phyloP scores from a whole-genome alignment of 169 alveolate species.

The Eimeria falciformis region DNA sequence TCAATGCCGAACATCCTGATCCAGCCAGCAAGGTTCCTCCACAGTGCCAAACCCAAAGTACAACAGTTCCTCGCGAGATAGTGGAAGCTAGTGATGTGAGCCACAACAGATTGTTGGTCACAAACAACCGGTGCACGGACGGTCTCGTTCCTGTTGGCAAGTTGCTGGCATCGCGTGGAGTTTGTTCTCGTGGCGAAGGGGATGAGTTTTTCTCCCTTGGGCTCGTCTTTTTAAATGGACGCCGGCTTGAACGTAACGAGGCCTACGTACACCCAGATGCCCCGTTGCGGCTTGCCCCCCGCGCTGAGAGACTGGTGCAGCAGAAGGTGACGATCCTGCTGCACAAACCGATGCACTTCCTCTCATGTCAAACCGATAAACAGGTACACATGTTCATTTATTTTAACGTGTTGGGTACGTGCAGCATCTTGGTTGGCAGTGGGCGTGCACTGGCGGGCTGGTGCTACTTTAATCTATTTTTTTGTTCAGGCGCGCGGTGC shows the following conservation, averaged over 20 bases:
- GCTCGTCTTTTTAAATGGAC: not conserved
- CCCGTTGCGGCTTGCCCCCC: constrained; percentile 62
- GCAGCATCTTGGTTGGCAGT: not conserved
- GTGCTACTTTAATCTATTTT: too few species aligned
- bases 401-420: not conserved
- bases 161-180: not conserved
- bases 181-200: not conserved
- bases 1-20: too few species aligned
- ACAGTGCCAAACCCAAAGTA: too few species aligned
- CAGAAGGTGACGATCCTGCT: constrained; percentile 47
- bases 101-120: not conserved
- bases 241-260: not conserved
- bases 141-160: not conserved
- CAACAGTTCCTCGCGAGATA: too few species aligned
- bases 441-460: too few species aligned
- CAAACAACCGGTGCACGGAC: not conserved
- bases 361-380: constrained; percentile 26
- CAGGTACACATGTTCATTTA: constrained; percentile 14
- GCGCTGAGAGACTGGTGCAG: constrained; percentile 60
- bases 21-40: too few species aligned
- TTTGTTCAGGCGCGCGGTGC: not conserved
- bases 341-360: constrained; percentile 72
- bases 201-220: not conserved
- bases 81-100: not conserved
- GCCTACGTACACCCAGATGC: constrained; percentile 18